Percentiles rank a stretch among this genome's conserved stretches.
Evolutionary conservation across 2,329 filamentous ascomycete genomes (phyloP).

Genomic region (Cercospora nicotianae): DNA sequence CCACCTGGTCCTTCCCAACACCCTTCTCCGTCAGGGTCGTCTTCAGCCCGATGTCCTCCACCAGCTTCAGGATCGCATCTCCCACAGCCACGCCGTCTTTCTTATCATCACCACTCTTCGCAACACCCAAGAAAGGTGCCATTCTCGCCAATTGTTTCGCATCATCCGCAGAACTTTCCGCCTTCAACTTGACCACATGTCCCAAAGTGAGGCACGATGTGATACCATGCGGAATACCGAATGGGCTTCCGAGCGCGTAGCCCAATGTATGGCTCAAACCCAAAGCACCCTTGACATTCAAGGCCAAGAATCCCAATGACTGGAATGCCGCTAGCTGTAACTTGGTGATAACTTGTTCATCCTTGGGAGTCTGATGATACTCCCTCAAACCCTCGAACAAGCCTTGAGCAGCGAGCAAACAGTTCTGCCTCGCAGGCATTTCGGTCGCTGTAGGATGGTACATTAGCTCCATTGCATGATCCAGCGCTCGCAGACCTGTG

Average conservation of each 20-base stretch:
- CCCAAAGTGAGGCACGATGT: constrained; percentile 57
- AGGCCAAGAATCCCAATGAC: constrained; percentile 52
- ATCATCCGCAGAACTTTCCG: constrained; percentile 43
- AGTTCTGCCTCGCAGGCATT: constrained; percentile 51
- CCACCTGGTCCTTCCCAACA: constrained; percentile 45
- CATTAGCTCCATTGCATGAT: constrained; percentile 56
- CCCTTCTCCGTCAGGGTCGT: constrained; percentile 49
- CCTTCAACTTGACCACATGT: constrained; percentile 56
- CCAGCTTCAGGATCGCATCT: constrained; percentile 46
- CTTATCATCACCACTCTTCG: constrained; percentile 42
- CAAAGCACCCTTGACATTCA: constrained; percentile 53
- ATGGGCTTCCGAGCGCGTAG: constrained; percentile 57
- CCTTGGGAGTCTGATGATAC: constrained; percentile 48
- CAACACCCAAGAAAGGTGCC: constrained; percentile 47
- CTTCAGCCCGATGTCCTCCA: constrained; percentile 47
- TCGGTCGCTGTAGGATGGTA: constrained; percentile 56
- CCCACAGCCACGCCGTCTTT: constrained; percentile 50
- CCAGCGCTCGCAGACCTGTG: constrained; percentile 56
- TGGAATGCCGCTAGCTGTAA: constrained; percentile 56
- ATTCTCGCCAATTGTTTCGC: constrained; percentile 50
- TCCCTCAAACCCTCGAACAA: constrained; percentile 52
- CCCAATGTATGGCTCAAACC: constrained; percentile 47
- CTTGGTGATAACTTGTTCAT: constrained; percentile 52
- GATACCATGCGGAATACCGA: constrained; percentile 58
- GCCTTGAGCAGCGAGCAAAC: constrained; percentile 47